Base-by-base conservation (phyloP, 495 filamentous ascomycete species). In the Ascobolus immersus region DNA sequence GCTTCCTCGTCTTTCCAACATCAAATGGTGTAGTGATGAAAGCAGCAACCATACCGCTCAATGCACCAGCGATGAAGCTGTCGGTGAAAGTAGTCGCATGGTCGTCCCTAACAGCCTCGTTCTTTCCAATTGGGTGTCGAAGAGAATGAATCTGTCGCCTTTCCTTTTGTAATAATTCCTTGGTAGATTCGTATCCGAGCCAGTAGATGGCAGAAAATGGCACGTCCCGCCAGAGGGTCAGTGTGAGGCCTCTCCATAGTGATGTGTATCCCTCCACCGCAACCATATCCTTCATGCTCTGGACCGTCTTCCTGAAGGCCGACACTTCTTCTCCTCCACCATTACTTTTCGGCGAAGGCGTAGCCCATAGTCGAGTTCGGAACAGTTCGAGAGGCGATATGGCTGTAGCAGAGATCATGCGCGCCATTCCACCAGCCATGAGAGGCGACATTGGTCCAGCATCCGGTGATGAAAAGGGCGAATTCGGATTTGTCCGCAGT, bases 191-290 rank as follows among this genome's bases (percentile, higher is more conserved):
- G 48, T 96, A 96, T 9, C 86, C 86, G 67, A 75, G 79, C 86
- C 86, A 96, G 55, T 96, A 96, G 34, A 96, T 61, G 5, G 75
- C 86, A 4, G 84, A 93, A 48, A 96, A 96, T 1, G 86, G 86
- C 0, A 93, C 86, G 48, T 96, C 86, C 19, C 86, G 64, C 86
- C 86, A 96, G 44, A 96, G 67, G 0, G 84, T 94, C 20, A 96
- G 59, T 0, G 73, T 78, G 35, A 96, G 54, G 0, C 86, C 86
- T n/a, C 86, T 61, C 86, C 86, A 96, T 0, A 96, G 64, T 1
- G 81, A 76, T 6, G 60, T 59, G 38, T 82, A 77, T 4, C 86
- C 86, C 33, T 75, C 62, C 0, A 49, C 52, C 5, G 59, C 54
- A 0, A 90, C 77, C 81, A 94, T 84, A 21, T 76, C 65, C 36